Base-by-base conservation (phyloP, 495 filamentous ascomycete species). In the Podospora tetraspora region DNA sequence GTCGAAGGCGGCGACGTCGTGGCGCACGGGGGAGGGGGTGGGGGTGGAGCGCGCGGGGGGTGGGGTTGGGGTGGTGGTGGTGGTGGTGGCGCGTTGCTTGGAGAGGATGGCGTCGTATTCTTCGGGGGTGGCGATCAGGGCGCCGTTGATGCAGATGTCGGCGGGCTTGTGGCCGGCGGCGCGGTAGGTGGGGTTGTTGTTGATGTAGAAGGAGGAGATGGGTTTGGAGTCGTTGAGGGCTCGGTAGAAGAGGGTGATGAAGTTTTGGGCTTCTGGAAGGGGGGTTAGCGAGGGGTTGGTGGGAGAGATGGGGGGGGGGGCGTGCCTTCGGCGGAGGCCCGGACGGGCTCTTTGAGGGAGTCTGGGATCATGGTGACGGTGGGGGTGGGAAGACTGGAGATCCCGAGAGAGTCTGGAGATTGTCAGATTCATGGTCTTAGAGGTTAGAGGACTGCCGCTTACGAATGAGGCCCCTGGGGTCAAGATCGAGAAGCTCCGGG, bases 1-100 rank as follows among this genome's bases (percentile, higher is more conserved):
- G 76, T 95, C 90, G 66, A 85, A 88, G 8, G 82, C 84, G 70
- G 89, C 85, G 4, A 91, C 81, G 59, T 91, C 88, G 76, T 91
- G 81, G 24, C 58, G 61, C 19, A 81, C 74, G 24, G 57, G 56
- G 10, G 22, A 29, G 22, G 23, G 24, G n/a, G 59, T 9, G 22
- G 23, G 4, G n/a, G 59, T 9, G 59, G 13, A 22, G 24, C 57
- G 24, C 30, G 57, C 57, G 13, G 59, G 4, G 19, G 22, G 21
- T 27, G 52, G 1, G 62, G 32, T n/a, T 16, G 24, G 22, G 23
- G 57, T 72, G 21, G 64, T 63, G 30, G 57, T 22, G 19, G 69
- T 24, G 61, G 56, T 68, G 1, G 5, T 43, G 34, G 70, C 12
- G 58, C 78, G 77, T 67, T 81, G 80, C 24, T 75, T 43, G 59